These are phyloP conservation scores for Pestalotiopsis sp. DNA, from an alignment of 2,329 filamentous ascomycete genomes.

Conservation along the genomic window DNA sequence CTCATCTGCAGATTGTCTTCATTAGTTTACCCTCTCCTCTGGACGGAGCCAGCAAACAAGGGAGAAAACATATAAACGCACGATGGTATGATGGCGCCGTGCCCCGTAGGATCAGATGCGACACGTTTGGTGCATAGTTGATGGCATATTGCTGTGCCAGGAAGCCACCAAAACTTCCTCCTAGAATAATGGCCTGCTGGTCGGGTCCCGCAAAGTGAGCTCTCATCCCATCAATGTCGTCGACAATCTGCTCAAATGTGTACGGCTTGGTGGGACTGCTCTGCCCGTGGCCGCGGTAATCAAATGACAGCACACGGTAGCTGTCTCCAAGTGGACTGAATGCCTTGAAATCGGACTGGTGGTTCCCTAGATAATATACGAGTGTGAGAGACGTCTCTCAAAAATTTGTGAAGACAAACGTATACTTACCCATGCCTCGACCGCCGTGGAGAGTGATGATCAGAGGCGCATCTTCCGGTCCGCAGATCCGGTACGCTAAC, in stretches of 20 bases:
- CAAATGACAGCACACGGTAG: slow-evolving; percentile 37
- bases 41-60: background rate
- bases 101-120: slow-evolving; percentile 37
- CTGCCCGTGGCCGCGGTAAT: slow-evolving; percentile 38
- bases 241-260: slow-evolving; percentile 38
- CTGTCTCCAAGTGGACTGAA: slow-evolving; percentile 30
- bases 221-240: slow-evolving; percentile 37
- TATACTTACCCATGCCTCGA: slow-evolving; percentile 33
- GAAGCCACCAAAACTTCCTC: slow-evolving; percentile 42
- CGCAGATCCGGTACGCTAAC: slow-evolving; percentile 34
- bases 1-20: slow-evolving; percentile 29
- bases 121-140: slow-evolving; percentile 33
- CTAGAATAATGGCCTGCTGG: slow-evolving; percentile 33
- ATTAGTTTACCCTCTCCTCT: background rate
- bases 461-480: slow-evolving; percentile 31
- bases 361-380: slow-evolving; percentile 27
- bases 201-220: slow-evolving; percentile 28
- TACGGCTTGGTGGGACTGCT: slow-evolving; percentile 37
- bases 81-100: slow-evolving; percentile 40
- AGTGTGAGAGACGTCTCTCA: background rate
- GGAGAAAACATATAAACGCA: slow-evolving; percentile 17
- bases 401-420: background rate
- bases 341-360: slow-evolving; percentile 35
- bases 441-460: slow-evolving; percentile 41
- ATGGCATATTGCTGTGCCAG: slow-evolving; percentile 42